Percentiles rank a stretch among this genome's conserved stretches.
Conservation (phyloP, 2,329 filamentous ascomycete genomes). For the Davidsoniella eucalypti region DNA sequence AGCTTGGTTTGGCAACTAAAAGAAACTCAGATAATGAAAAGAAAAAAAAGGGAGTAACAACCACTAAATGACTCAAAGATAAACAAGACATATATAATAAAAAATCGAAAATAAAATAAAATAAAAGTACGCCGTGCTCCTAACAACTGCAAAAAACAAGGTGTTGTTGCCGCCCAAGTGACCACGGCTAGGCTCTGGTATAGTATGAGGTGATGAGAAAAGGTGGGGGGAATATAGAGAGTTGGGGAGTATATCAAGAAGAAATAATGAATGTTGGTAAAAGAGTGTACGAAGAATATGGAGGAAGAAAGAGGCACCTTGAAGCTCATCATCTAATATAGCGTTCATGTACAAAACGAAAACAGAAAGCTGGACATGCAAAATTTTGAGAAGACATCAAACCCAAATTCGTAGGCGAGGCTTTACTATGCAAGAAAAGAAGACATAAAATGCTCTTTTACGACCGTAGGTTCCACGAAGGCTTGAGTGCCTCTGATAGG, state of each 20-base stretch:
- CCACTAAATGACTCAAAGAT: background rate
- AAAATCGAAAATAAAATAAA: constrained; percentile 2
- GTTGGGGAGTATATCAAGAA: background rate
- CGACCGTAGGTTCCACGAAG: constrained; percentile 38
- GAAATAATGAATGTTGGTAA: constrained; percentile 14
- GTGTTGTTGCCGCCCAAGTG: background rate
- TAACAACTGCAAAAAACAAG: constrained; percentile 7
- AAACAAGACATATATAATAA: constrained; percentile 5
- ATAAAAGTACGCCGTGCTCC: constrained; percentile 7
- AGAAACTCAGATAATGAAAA: too few species aligned
- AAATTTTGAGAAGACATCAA: too few species aligned
- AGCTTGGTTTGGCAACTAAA: too few species aligned
- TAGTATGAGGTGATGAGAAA: background rate
- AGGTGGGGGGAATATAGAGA: background rate
- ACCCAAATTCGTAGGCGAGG: background rate
- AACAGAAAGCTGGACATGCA: too few species aligned
- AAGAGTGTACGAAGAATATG: constrained; percentile 11
- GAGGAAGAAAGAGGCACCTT: constrained; percentile 14
- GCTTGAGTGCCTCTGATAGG: constrained; percentile 43
- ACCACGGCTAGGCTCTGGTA: too few species aligned
- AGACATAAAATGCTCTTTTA: constrained; percentile 16
- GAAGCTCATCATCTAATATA: too few species aligned
- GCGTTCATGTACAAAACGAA: too few species aligned
- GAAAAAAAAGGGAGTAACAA: too few species aligned
- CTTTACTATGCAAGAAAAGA: background rate